Evolutionary conservation across 2,329 filamentous ascomycete genomes (phyloP), one percentile per base, ranked within the genome.

Genomic region (Paraconiothyrium sp.): DNA sequence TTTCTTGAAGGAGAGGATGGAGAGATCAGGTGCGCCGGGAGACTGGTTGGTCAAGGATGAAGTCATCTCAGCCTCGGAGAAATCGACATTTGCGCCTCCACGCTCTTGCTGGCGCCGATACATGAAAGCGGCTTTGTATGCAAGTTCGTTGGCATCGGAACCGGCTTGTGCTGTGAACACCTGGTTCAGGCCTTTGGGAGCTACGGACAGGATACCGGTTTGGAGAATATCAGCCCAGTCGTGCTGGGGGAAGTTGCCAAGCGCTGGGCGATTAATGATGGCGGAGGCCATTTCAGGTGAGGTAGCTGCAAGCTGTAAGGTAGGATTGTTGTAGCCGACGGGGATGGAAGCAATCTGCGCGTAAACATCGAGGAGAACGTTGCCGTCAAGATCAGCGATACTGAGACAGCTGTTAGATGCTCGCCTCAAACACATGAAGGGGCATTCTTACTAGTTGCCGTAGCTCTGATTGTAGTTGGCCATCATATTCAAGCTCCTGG

Each of bases 121-220:
- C 90, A 97, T 97, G 83, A 97, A 97, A 54, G 94, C 93, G 9
- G 93, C 93, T 83, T 97, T 97, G 87, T 93, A 97, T 47, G 94
- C 94, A 37, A 92, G 91, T 83, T 97, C 94, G 82, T 97, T 97
- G 80, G 93, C 93, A 74, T 97, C 93, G 22, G 92, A 96, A 64
- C 93, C 93, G 57, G 93, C 88, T 84, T 93, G 91, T 67, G 90
- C 92, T 20, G 93, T 97, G 83, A 97, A 97, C 70, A 97, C 93
- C 80, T 97, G 92, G 84, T 93, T 83, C 65, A 94, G 83, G 37
- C 93, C 93, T 77, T 90, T 90, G 62, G 93, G 94, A 0, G 93
- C 92, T 52, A 92, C 92, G 73, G 87, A 89, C 70, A 97, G 88
- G 64, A 96, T 88, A 71, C 93, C 92, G 2, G 89, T 88, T 80